Conservation (phyloP, 371 early-diverging fungal species). For the Mortierella sp. region DNA sequence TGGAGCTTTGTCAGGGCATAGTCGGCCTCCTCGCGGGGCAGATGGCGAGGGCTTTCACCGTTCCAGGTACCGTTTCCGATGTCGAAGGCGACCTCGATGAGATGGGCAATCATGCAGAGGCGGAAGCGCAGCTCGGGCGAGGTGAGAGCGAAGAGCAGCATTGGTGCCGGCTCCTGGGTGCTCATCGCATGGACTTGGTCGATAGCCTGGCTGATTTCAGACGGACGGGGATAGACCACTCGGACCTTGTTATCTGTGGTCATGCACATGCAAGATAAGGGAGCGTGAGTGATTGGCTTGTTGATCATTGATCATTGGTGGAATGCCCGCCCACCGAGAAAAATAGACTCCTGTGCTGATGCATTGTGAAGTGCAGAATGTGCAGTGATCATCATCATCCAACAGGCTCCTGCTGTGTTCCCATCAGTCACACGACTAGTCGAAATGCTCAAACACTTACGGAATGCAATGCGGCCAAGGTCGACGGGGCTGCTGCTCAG, state of each 20-base stretch:
- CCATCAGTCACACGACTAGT: background rate
- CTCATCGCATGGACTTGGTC: constrained; percentile 4
- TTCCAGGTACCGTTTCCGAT: constrained; percentile 15
- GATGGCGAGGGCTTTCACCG: constrained; percentile 23
- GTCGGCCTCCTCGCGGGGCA: constrained; percentile 16
- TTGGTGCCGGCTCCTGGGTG: constrained; percentile 8
- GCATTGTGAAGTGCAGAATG: background rate
- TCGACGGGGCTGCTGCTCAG: background rate
- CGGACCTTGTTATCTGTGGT: constrained; percentile 19
- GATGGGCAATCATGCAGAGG: constrained; percentile 31
- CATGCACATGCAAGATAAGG: background rate
- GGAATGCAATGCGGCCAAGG: constrained; percentile 13
- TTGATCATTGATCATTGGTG: background rate
- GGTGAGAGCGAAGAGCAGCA: constrained; percentile 12
- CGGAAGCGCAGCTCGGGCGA: constrained; percentile 40
- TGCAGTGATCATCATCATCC: background rate
- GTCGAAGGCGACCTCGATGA: constrained; percentile 30
- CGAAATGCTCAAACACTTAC: constrained; percentile 14
- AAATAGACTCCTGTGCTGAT: background rate
- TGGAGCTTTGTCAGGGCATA: constrained; percentile 38
- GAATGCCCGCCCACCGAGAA: background rate
- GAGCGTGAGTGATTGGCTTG: background rate
- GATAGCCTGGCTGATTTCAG: constrained; percentile 16
- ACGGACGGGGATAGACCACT: constrained; percentile 30
- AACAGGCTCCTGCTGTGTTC: background rate